These are phyloP conservation scores for Cetraspora pellucida DNA, from an alignment of 192 early-diverging fungal genomes.

Conservation along the genomic window DNA sequence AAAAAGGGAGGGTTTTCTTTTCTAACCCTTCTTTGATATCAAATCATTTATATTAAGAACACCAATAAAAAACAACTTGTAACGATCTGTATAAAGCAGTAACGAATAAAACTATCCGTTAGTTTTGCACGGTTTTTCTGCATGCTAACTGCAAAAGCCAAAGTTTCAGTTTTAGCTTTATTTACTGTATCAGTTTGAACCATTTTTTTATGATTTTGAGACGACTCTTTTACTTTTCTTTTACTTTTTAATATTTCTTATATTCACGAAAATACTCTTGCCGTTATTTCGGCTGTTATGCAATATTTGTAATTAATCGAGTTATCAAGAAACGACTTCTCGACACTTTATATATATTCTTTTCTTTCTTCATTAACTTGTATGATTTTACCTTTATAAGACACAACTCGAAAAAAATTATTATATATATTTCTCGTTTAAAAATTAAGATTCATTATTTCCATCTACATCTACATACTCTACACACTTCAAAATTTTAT, in stretches of 20 bases:
- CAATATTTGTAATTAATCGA: background rate
- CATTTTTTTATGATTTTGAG: background rate
- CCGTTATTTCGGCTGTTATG: conserved; percentile 3
- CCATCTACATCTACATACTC: conserved; percentile 4
- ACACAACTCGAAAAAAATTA: too few species aligned
- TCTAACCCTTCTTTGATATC: background rate
- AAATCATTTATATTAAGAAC: background rate
- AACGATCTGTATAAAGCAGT: conserved; percentile 9
- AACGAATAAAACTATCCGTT: background rate
- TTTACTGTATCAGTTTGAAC: conserved; percentile 2
- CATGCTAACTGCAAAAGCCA: background rate
- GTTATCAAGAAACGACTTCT: too few species aligned
- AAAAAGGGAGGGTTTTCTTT: background rate
- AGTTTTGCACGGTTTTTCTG: background rate
- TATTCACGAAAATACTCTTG: background rate
- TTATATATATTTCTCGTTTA: too few species aligned
- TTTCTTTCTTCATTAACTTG: too few species aligned
- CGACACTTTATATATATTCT: too few species aligned
- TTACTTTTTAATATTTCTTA: background rate
- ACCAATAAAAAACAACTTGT: background rate
- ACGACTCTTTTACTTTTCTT: background rate
- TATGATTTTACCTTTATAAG: too few species aligned
- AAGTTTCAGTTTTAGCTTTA: conserved; percentile 7
- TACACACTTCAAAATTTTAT: background rate
- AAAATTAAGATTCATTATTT: background rate